Conservation (phyloP, 768 basidiomycete species). For the Amanita pseudoporphyria region DNA sequence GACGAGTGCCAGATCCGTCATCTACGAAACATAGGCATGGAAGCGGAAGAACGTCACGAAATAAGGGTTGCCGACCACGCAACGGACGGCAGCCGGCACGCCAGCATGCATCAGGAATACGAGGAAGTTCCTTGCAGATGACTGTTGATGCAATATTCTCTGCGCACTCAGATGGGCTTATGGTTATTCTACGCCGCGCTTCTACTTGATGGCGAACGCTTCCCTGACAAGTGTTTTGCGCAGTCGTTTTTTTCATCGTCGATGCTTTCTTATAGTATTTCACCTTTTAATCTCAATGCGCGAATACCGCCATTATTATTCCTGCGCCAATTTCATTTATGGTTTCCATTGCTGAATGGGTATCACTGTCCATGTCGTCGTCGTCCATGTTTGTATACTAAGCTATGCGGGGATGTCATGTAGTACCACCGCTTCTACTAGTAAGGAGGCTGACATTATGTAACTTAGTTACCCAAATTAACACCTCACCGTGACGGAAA, state of each 20-base stretch:
- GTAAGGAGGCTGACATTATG: too few relatives aligned
- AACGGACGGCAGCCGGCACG: background rate
- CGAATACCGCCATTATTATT: background rate
- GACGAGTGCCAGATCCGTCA: constrained; percentile 25
- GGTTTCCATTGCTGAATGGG: too few relatives aligned
- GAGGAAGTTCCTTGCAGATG: constrained; percentile 27
- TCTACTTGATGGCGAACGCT: constrained; percentile 9
- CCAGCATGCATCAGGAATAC: background rate
- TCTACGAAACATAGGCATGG: constrained; percentile 14
- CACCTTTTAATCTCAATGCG: background rate
- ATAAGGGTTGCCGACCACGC: constrained; percentile 2
- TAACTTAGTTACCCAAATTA: too few relatives aligned
- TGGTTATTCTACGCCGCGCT: constrained; percentile 63
- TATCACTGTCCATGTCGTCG: too few relatives aligned
- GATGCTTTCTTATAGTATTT: background rate
- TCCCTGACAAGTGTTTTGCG: background rate
- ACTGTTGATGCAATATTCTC: constrained; percentile 77
- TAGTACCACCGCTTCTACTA: too few relatives aligned
- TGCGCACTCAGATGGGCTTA: constrained; percentile 76
- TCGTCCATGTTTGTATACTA: too few relatives aligned
- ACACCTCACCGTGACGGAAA: too few relatives aligned
- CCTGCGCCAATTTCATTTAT: too few relatives aligned
- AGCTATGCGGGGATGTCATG: too few relatives aligned
- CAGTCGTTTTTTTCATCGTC: background rate
- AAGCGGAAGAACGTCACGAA: constrained; percentile 1